phyloP scores from a whole-genome alignment of 2,329 filamentous ascomycete genomes.

The Periconia sp. region DNA sequence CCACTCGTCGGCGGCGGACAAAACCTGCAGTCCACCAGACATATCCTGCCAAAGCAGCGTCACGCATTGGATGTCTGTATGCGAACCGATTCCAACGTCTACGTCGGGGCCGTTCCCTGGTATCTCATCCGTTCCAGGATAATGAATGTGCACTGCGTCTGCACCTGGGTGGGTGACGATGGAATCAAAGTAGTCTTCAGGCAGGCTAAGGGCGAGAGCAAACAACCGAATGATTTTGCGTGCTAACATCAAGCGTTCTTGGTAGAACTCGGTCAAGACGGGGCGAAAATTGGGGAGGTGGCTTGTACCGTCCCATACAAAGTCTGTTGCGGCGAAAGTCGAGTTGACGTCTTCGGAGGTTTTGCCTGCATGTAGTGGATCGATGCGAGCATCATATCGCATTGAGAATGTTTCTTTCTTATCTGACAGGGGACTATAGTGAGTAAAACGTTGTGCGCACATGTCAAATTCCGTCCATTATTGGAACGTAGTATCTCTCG shows the following conservation, averaged over 20 bases:
- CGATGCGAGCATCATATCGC: background rate
- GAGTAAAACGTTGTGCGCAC: background rate
- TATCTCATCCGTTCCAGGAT: conserved; percentile 7
- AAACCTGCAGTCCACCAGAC: conserved; percentile 29
- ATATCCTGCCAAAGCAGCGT: conserved; percentile 11
- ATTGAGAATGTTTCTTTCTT: background rate
- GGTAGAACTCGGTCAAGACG: conserved; percentile 52
- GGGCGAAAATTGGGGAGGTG: conserved; percentile 53
- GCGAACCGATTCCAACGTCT: conserved; percentile 22
- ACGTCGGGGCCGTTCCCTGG: background rate
- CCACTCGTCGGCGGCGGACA: conserved; percentile 37
- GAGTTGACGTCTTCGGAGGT: background rate
- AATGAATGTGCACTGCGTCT: conserved; percentile 25
- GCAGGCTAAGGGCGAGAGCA: conserved; percentile 56
- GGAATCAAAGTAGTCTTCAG: conserved; percentile 58
- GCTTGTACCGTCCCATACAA: background rate
- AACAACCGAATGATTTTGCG: conserved; percentile 56
- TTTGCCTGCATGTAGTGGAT: background rate
- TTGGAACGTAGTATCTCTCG: background rate
- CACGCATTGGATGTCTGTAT: conserved; percentile 16
- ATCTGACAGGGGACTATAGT: background rate
- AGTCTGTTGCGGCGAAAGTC: background rate
- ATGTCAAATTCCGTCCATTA: too few species aligned
- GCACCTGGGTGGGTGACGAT: conserved; percentile 56
- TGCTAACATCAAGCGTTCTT: conserved; percentile 52